Evolutionary conservation across 106 monocot genomes (phyloP).

Genomic region (Allium cepa): DNA sequence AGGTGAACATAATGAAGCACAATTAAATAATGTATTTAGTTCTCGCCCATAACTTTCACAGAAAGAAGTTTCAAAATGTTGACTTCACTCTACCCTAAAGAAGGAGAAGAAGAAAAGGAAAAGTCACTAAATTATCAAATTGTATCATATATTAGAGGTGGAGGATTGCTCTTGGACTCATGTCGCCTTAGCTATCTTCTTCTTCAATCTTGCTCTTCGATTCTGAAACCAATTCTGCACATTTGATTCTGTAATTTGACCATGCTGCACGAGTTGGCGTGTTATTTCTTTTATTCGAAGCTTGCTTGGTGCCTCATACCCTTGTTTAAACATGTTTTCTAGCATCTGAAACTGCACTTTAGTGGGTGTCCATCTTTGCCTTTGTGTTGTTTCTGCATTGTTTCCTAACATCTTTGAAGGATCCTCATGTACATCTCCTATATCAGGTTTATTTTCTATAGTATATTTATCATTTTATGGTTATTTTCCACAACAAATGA

Average conservation of each 20-base stretch:
- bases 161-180: too few species aligned
- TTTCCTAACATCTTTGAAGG: conserved; percentile 15
- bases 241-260: conserved; percentile 33
- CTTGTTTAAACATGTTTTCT: conserved; percentile 25
- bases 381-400: conserved; percentile 6
- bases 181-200: conserved; percentile 2
- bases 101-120: too few species aligned
- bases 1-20: too few species aligned
- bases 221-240: conserved; percentile 61
- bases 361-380: conserved; percentile 45
- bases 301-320: conserved; percentile 22
- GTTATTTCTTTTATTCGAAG: conserved; percentile 35
- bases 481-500: too few species aligned
- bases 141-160: too few species aligned
- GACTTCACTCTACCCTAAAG: too few species aligned
- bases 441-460: not conserved
- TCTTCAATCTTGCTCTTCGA: conserved; percentile 30
- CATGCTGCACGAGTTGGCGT: conserved; percentile 18
- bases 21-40: too few species aligned
- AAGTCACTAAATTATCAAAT: too few species aligned
- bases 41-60: too few species aligned
- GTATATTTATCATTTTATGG: too few species aligned
- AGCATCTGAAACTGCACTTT: conserved; percentile 29
- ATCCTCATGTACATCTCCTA: conserved; percentile 35
- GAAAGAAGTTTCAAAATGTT: too few species aligned